Base-by-base conservation (phyloP, 1,284 basidiomycete genomes). In the Sanghuangporus weigelae region DNA sequence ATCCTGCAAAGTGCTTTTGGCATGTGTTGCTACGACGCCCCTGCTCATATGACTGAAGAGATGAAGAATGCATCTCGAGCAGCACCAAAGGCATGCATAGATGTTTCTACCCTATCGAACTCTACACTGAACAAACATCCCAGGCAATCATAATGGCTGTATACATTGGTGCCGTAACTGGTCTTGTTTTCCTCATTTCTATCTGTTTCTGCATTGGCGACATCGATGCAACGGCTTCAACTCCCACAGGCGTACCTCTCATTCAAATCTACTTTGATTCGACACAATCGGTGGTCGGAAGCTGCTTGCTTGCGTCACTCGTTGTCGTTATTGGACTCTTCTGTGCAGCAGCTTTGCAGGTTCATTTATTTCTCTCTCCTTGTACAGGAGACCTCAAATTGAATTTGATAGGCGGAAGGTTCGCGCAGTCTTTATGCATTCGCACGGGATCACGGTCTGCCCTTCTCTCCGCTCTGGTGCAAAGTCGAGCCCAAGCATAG, bases 231-330 rank as follows among this genome's bases (percentile, higher is more conserved):
- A 65, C 64, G 8, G 64, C 60, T 6, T 53, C 7, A 11, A 65
- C 64, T 7, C 46, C 60, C 5, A 65, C 64, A 12, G 64, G 64
- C 48, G 64, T 65, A 12, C 64, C 64, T 14, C 64, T 65, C 40
- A 62, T 65, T n/a, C 64, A 65, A 35, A 65, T 65, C 23, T 65
- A 62, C 50, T 65, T 58, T 40, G 64, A 65, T 42, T 65, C 64
- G 16, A 65, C 60, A 6, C 49, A 56, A 35, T 65, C 64, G 6
- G 57, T 59, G 23, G 60, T 62, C 23, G 64, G 60, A 4, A n/a
- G 60, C 7, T 65, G 60, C 50, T 35, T 65, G 39, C 60, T 65
- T 35, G 53, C 64, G 14, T 62, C 64, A n/a, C 55, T 62, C 38
- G 59, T 65, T 36, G 50, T 55, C 16, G 42, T 57, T 16, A 65